Evolutionary conservation across 2,329 filamentous ascomycete species (phyloP).

Genomic region (Sphaerostilbella broomeana): DNA sequence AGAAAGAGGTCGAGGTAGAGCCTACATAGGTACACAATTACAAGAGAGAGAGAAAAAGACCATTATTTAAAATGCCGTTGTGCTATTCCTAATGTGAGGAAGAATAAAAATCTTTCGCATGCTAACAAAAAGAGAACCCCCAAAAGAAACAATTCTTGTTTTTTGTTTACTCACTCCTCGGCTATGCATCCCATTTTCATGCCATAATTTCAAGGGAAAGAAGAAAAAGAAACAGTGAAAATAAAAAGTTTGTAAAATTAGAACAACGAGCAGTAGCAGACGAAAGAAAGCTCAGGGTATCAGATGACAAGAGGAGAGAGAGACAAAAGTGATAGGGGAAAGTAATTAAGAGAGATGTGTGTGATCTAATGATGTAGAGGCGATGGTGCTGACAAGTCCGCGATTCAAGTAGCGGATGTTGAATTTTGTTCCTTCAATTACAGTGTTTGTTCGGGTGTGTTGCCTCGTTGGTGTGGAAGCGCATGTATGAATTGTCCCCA

Average conservation of each 20-base stretch:
- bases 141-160: conserved; percentile 11
- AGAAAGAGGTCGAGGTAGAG: too few relatives aligned
- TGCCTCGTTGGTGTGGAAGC: too few relatives aligned
- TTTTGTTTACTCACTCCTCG: conserved; percentile 16
- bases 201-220: conserved; percentile 4
- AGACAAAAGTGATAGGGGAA: conserved; percentile 1
- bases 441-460: too few relatives aligned
- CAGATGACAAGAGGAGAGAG: conserved; percentile 5
- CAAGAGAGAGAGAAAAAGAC: too few relatives aligned
- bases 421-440: not conserved
- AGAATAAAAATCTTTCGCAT: not conserved
- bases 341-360: conserved; percentile 9
- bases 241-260: conserved; percentile 3
- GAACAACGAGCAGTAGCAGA: conserved; percentile 6
- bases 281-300: conserved; percentile 9
- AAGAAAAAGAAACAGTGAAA: conserved; percentile 8
- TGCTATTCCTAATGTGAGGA: too few relatives aligned
- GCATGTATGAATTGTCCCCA: too few relatives aligned
- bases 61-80: too few relatives aligned
- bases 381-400: not conserved
- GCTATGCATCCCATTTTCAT: conserved; percentile 16
- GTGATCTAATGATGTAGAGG: not conserved
- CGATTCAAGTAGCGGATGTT: not conserved
- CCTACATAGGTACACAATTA: too few relatives aligned
- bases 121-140: conserved; percentile 10